These are phyloP conservation scores for Fusarium sp. DNA, from an alignment of 2,329 filamentous ascomycete genomes.

Conservation along the genomic window DNA sequence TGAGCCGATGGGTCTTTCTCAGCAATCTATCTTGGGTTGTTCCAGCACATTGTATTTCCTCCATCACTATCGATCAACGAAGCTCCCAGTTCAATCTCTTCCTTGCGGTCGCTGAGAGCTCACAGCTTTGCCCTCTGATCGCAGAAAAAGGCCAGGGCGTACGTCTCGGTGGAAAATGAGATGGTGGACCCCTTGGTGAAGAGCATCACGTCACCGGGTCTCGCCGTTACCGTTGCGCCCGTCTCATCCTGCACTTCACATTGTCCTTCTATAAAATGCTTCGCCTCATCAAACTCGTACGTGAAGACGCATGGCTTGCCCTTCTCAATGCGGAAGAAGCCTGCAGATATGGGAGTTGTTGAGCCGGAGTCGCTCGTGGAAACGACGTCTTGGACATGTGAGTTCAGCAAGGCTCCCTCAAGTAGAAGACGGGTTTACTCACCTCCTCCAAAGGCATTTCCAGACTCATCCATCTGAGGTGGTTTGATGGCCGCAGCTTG, in stretches of 20 bases:
- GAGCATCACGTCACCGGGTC: conserved; percentile 7
- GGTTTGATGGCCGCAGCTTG: conserved; percentile 1
- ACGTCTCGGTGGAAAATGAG: conserved; percentile 4
- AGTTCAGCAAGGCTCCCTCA: background rate
- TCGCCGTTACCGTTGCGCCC: background rate
- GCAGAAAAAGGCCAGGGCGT: conserved; percentile 14
- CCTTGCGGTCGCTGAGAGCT: accelerated
- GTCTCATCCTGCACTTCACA: conserved; percentile 8
- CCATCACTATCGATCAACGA: background rate
- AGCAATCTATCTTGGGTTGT: background rate
- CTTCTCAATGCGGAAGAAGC: conserved; percentile 19
- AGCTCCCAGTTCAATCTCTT: accelerated
- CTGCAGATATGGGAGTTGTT: conserved; percentile 6
- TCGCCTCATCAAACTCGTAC: conserved; percentile 16
- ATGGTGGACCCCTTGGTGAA: conserved; percentile 12
- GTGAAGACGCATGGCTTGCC: conserved; percentile 1
- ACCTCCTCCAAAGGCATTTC: background rate
- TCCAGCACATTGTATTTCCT: background rate
- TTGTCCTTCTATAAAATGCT: conserved; percentile 6
- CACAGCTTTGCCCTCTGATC: conserved; percentile 16
- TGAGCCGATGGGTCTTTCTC: background rate
- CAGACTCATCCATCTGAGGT: background rate
- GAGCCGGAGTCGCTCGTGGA: conserved; percentile 5
- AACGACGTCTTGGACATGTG: background rate
- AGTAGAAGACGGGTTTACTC: no score